These are phyloP conservation scores for Suillus spraguei DNA, from an alignment of 768 basidiomycete species.

Conservation along the genomic window DNA sequence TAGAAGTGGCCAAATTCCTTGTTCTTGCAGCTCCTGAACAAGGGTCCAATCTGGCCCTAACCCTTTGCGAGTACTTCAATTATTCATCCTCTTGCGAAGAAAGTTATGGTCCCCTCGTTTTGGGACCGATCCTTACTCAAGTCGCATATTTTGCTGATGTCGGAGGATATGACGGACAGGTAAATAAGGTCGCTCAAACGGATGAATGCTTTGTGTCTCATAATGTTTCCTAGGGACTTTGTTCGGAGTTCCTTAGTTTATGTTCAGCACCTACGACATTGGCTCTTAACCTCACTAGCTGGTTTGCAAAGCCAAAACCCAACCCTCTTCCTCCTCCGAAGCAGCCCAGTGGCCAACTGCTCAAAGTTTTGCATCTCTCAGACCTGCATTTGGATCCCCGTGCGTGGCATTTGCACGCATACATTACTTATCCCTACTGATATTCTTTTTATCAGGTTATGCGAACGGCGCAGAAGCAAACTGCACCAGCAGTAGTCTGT, in stretches of 20 bases:
- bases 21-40: slow-evolving; percentile 62
- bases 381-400: slow-evolving; percentile 79
- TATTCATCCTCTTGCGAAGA: slow-evolving; percentile 53
- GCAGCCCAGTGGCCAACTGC: slow-evolving; percentile 60
- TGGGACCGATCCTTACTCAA: slow-evolving; percentile 69
- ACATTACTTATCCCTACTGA: slow-evolving; percentile 1
- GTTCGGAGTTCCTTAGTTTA: slow-evolving; percentile 58
- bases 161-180: slow-evolving; percentile 75
- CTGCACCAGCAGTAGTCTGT: slow-evolving; percentile 62
- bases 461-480: slow-evolving; percentile 72
- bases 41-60: slow-evolving; percentile 57
- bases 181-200: slow-evolving; percentile 24
- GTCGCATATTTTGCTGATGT: slow-evolving; percentile 72
- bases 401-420: slow-evolving; percentile 30
- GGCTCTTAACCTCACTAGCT: slow-evolving; percentile 62
- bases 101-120: slow-evolving; percentile 46
- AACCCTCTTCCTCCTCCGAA: too few relatives aligned
- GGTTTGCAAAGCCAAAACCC: slow-evolving; percentile 82
- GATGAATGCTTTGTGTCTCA: not conserved
- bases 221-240: slow-evolving; percentile 46
- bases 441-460: slow-evolving; percentile 49
- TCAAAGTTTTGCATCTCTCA: slow-evolving; percentile 75
- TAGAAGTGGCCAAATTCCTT: slow-evolving; percentile 68
- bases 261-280: slow-evolving; percentile 61
- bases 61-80: slow-evolving; percentile 60